Base-by-base conservation (phyloP, 495 filamentous ascomycete species). In the Thermothielavioides terrestris region DNA sequence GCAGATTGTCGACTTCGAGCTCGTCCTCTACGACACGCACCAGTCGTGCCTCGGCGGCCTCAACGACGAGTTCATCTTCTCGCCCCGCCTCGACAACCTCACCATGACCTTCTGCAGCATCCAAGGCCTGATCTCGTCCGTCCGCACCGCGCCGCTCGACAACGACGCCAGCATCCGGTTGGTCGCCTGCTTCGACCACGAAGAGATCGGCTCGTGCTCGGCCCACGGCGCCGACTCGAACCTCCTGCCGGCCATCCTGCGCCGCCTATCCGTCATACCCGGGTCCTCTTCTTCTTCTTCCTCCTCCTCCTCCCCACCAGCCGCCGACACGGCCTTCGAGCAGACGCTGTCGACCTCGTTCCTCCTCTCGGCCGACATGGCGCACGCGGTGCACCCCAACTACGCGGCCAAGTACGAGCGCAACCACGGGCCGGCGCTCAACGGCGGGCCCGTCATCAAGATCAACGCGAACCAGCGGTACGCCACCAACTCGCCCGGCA, bases 391-490 rank as follows among this genome's bases (percentile, higher is more conserved):
- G 14, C 84, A 99, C 65, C 92, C 92, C 30, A 99, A 99, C 71
- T 97, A 95, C 68, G 70, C 82, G 1, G 77, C 66, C 52, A 97
- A 97, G 69, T 95, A 97, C 67, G 92, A 99, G 71, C 64, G 78
- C 31, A 83, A 86, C 53, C 92, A 97, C 69, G 79, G 84, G 45
- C 92, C 94, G 4, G 84, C 92, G 60, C 90, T 97, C 76, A 99
- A 99, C 77, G 86, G 88, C 66, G 92, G 92, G 31, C 83, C 86
- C 14, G 90, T 96, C 34, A 87, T 99, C 71, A 99, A 99, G 73
- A 63, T 99, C 71, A 99, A 99, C 66, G 92, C 94, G 42, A 97
- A 96, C 62, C 86, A 89, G 42, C 82, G 90, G 42, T 99, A 99
- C 66, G 87, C 89, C 32, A 96, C 92, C 46, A 96, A 95, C 71